Evolutionary conservation across 768 basidiomycete genomes (phyloP).

Genomic region (Boletus coccyginus): DNA sequence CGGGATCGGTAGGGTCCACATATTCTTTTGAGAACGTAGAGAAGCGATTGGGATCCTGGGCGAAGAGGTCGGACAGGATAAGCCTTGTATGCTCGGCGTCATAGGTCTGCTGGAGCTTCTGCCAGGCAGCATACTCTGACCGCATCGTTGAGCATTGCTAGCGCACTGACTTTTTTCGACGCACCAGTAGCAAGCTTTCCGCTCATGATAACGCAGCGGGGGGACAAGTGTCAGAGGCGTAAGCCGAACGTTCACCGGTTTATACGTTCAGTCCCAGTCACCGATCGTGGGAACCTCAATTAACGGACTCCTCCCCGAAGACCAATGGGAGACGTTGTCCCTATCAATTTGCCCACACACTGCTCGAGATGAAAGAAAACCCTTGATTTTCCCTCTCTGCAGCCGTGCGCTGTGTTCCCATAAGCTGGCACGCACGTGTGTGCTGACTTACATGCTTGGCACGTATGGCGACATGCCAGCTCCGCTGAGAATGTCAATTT

Average conservation of each 20-base stretch:
- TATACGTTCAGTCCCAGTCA: constrained; percentile 10
- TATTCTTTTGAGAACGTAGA: constrained; percentile 79
- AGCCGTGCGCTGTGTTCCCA: constrained; percentile 4
- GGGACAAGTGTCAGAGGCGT: constrained; percentile 1
- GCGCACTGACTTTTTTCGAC: not conserved
- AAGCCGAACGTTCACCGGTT: not conserved
- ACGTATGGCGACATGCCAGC: not conserved
- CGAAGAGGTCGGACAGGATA: constrained; percentile 90
- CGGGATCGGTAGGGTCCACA: constrained; percentile 58
- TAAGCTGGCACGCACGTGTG: constrained; percentile 4
- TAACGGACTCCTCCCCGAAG: not conserved
- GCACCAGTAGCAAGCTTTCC: constrained; percentile 63
- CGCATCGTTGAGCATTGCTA: not conserved
- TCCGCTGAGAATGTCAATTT: not conserved
- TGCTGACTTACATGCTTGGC: constrained; percentile 9
- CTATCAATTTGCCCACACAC: constrained; percentile 4
- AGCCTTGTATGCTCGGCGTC: constrained; percentile 69
- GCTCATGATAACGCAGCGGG: constrained; percentile 43
- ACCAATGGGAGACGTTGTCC: not conserved
- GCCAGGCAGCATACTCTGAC: constrained; percentile 85
- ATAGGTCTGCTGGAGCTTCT: constrained; percentile 84
- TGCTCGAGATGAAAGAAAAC: constrained; percentile 22
- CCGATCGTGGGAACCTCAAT: constrained; percentile 24
- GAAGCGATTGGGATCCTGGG: constrained; percentile 84
- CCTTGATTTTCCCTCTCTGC: not conserved